Conservation (phyloP, 495 filamentous ascomycete genomes). For the Neurospora africana region DNA sequence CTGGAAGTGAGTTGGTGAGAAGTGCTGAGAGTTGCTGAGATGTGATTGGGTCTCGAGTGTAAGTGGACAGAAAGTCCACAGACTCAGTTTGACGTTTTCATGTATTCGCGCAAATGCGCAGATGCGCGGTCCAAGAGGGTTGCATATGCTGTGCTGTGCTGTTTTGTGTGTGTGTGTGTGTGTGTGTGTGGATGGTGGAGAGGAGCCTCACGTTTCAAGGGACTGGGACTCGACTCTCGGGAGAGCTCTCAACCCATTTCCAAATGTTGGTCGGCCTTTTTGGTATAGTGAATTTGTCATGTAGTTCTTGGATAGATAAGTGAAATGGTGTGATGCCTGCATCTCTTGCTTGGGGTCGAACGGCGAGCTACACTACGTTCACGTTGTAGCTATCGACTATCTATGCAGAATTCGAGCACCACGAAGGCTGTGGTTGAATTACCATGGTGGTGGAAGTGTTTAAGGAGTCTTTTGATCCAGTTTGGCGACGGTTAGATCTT, state of each 20-base stretch:
- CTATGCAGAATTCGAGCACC: neutral
- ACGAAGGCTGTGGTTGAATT: neutral
- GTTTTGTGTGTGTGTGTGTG: neutral
- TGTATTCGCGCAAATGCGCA: neutral
- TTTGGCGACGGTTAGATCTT: neutral
- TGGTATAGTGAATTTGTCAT: neutral
- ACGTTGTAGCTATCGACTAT: neutral
- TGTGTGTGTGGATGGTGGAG: neutral
- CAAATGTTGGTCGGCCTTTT: neutral
- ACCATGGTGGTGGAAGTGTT: neutral
- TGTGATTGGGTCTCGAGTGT: neutral
- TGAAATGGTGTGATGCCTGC: neutral
- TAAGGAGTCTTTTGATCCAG: neutral
- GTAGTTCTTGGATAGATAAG: neutral
- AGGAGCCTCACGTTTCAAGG: neutral
- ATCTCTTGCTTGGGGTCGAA: neutral
- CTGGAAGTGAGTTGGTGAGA: neutral
- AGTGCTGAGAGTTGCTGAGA: neutral
- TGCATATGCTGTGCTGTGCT: neutral
- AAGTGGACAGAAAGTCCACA: neutral
- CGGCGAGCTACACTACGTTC: neutral
- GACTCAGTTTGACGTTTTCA: neutral
- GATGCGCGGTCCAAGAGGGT: neutral
- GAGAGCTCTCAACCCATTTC: neutral
- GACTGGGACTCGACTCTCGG: neutral